Evolutionary conservation across 108 stramenopile genomes (phyloP).

Genomic region (Fragilariopsis cylindrus): DNA sequence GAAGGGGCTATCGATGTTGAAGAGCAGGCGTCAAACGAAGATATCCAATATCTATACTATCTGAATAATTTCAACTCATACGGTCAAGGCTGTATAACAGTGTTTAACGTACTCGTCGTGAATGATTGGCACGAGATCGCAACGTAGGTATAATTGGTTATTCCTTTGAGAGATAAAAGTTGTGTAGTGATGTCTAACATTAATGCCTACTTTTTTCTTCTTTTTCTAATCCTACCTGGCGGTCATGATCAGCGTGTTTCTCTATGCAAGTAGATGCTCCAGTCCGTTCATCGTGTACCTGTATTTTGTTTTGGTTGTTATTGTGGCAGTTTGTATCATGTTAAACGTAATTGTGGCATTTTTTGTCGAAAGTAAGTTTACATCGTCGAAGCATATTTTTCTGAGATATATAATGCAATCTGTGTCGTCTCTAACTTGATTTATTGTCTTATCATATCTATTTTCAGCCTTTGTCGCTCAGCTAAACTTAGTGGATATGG

Average conservation of each 20-base stretch:
- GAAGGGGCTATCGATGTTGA: conserved; percentile 45
- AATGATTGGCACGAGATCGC: conserved; percentile 68
- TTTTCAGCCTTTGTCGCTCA: conserved; percentile 41
- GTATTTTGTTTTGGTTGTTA: conserved; percentile 43
- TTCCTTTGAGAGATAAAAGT: neutral
- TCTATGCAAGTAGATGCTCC: conserved; percentile 34
- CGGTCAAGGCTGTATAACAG: conserved; percentile 44
- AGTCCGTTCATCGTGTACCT: conserved; percentile 44
- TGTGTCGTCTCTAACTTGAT: neutral
- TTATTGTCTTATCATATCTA: neutral
- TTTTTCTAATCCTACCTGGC: neutral
- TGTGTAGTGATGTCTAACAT: neutral
- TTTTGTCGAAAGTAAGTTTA: conserved; percentile 50
- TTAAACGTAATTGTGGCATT: conserved; percentile 57
- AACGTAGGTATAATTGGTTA: conserved; percentile 9
- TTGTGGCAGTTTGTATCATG: conserved; percentile 45
- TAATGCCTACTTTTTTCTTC: neutral
- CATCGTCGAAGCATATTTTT: neutral
- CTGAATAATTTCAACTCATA: conserved; percentile 71
- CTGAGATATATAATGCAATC: neutral
- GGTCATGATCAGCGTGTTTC: conserved; percentile 32
- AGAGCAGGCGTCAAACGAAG: conserved; percentile 14
- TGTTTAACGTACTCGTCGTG: conserved; percentile 58
- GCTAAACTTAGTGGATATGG: conserved; percentile 26
- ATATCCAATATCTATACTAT: conserved; percentile 43